Evolutionary conservation across 345 rosid species (phyloP), one percentile per base, ranked within the genome.

Genomic region (Noccaea caerulescens): DNA sequence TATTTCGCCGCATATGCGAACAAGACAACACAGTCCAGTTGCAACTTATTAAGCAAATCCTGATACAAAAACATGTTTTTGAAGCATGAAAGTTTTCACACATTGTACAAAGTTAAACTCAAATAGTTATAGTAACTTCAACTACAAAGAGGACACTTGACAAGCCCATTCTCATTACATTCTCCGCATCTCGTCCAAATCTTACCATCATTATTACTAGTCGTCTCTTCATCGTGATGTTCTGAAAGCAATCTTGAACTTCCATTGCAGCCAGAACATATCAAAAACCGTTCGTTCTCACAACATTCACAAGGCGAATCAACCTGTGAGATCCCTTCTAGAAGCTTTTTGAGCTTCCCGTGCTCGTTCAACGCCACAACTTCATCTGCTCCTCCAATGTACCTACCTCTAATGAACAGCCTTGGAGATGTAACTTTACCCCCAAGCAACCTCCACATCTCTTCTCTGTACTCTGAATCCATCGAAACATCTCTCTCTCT

Each of bases 151-250:
- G 82, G 69, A 76, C 97, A 94, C 59, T 65, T 86, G 39, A 85
- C 80, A 79, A 94, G 76, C 18, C 99, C 99, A 68, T 91, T 91
- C 79, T 91, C 95, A 20, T 94, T 94, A 63, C 96, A 91, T 1
- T 81, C 88, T 11, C 63, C 68, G 72, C 99, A 94, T 77, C 85
- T 79, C 11, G 67, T 69, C 73, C 38, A 73, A 30, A 32, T 38
- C 8, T 70, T 79, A 9, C 55, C 73, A 32, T 72, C 77, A 5
- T 73, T 78, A 5, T 49, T 76, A 27, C 30, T 27, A 27, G 30
- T 27, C 30, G 44, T 53, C 9, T 57, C 81, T 50, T 44, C 76
- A 6, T 68, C 80, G 20, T 56, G 33, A 66, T 50, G 58, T 39
- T 47, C 72, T 9, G 16, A 58, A 37, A 76, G 47, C 34, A 87